Base-by-base conservation (phyloP, 164 flowering plant species). In the Piper longum region DNA sequence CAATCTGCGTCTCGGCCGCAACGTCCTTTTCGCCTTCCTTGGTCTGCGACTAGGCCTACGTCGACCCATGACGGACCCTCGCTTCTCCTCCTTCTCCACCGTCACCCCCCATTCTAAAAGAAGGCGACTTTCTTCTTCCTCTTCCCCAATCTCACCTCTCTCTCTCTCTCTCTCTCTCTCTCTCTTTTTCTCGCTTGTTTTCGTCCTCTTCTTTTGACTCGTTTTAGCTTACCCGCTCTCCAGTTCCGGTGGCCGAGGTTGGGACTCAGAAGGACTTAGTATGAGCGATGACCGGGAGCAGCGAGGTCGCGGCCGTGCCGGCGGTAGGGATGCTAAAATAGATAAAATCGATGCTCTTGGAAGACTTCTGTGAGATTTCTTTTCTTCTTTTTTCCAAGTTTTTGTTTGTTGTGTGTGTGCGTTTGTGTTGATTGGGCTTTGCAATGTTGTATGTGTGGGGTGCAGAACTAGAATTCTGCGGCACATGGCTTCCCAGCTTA, bases 401-500 rank as follows among this genome's bases (percentile, higher is more conserved):
- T 0, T 17, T 60, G 8, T 16, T 12, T 48, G n/a, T 59, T 36
- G 5, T 66, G 13, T 17, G 5, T 3, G 1, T 7, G 2, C 4
- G 39, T n/a, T 42, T 16, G 5, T 41, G 52, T 48, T 48, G 4
- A 11, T 43, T 5, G n/a, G 26, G 17, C 41, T 17, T 55, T 45
- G 44, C 45, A 57, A 6, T 67, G 56, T 16, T 16, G 1, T 59
- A 7, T 45, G 8, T 14, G 14, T 57, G 54, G 48, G 17, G 57
- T 72, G 54, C 78, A 92, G 98, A 76, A 83, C 89, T 5, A 79
- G 91, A 1, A 79, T 92, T 64, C 71, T 92, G 79, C 82, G 98
- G 41, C 98, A 92, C 72, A 83, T 77, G 93, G 96, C 97, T 16
- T 64, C 81, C 44, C 86, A 92, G 71, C 69, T 89, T 75, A 82